These are phyloP conservation scores for Polygonum maritimum DNA, from an alignment of 148 eudicot species.

Conservation along the genomic window DNA sequence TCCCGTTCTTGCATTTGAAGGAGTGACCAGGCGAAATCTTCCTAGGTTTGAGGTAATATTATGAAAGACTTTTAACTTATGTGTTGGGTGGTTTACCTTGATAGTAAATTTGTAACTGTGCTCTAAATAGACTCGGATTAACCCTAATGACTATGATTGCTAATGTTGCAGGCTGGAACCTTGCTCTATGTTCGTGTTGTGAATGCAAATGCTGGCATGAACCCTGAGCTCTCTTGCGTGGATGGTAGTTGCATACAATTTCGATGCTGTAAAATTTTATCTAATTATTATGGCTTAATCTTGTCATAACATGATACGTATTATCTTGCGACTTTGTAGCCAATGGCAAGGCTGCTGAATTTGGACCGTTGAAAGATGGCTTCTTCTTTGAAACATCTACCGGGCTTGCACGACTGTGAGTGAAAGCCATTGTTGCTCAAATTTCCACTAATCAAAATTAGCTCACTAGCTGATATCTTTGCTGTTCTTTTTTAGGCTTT, in stretches of 20 bases:
- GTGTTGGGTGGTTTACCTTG: neutral
- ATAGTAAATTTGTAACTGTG: neutral
- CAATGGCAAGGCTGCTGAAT: conserved; percentile 81
- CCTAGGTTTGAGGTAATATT: conserved; percentile 81
- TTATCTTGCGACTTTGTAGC: conserved; percentile 29
- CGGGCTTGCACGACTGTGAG: conserved; percentile 87
- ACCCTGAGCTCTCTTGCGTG: conserved; percentile 88
- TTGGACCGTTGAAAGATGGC: conserved; percentile 87
- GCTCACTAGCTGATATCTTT: neutral
- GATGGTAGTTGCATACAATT: conserved; percentile 46
- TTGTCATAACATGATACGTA: conserved; percentile 5
- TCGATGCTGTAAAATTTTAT: neutral
- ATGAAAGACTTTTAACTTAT: neutral
- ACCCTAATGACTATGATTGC: neutral
- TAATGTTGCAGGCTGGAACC: conserved; percentile 62
- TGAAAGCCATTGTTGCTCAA: neutral
- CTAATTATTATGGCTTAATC: neutral
- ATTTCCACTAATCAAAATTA: neutral
- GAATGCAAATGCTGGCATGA: conserved; percentile 86
- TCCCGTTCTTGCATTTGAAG: conserved; percentile 98
- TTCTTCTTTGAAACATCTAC: conserved; percentile 86
- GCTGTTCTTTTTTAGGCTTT: conserved; percentile 37
- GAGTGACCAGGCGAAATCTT: conserved; percentile 84
- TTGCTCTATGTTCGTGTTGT: conserved; percentile 80
- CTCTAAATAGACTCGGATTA: neutral